Evolutionary conservation across 257 asterid species (phyloP).

Genomic region (Eustoma russellianum): DNA sequence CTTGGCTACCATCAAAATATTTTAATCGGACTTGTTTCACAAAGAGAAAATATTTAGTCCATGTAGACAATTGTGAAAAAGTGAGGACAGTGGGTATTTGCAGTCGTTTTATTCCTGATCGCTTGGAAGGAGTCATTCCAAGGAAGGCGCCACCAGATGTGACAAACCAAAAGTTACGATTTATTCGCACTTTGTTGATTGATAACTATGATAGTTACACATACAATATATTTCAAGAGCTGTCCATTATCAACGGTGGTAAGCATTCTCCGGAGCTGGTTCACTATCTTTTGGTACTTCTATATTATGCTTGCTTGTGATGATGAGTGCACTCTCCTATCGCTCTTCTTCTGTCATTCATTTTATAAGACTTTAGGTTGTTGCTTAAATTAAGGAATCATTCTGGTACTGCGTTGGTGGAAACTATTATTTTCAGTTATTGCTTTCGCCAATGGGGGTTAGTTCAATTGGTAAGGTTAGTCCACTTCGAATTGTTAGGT

Average conservation of each 20-base stretch:
- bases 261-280: conserved; percentile 22
- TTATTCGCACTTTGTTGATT: conserved; percentile 69
- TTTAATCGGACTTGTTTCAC: conserved; percentile 27
- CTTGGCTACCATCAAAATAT: conserved; percentile 28
- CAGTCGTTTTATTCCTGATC: conserved; percentile 53
- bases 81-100: conserved; percentile 35
- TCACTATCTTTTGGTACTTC: not conserved
- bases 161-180: conserved; percentile 37
- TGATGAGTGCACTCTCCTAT: no score
- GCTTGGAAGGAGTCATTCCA: conserved; percentile 43
- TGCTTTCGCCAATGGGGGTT: no score
- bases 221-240: conserved; percentile 87
- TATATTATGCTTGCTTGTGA: no score
- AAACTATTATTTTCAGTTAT: no score
- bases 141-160: conserved; percentile 40
- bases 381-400: no score
- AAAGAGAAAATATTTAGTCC: conserved; percentile 20
- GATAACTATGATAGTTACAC: conserved; percentile 98
- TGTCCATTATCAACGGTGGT: conserved; percentile 81
- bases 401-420: no score
- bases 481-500: no score
- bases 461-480: no score
- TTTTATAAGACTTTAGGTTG: no score
- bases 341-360: no score
- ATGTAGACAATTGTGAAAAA: conserved; percentile 13